Evolutionary conservation across 2,329 filamentous ascomycete genomes (phyloP).

Genomic region (Alternaria metachromatica): DNA sequence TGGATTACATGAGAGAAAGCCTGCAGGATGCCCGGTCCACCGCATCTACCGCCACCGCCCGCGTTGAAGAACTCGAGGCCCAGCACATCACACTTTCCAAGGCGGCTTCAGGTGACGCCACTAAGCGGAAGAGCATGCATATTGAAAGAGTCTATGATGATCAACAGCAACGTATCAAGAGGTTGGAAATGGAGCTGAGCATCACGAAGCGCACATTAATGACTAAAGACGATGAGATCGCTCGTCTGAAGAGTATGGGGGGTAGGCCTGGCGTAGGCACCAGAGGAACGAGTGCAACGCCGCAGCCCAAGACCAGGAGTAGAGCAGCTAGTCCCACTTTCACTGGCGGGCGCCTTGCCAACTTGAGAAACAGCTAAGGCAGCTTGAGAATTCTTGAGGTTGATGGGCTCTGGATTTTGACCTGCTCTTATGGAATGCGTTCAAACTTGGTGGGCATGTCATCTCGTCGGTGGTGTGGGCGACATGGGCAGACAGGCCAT

Average conservation of each 20-base stretch:
- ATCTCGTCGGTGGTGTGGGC: not conserved
- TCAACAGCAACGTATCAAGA: conserved; percentile 11
- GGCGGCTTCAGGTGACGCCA: conserved; percentile 25
- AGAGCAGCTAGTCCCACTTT: conserved; percentile 38
- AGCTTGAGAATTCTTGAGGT: not conserved
- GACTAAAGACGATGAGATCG: conserved; percentile 33
- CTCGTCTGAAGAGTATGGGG: conserved; percentile 21
- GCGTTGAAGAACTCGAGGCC: conserved; percentile 18
- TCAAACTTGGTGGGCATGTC: not conserved
- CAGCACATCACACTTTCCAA: conserved; percentile 21
- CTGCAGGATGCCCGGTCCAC: conserved; percentile 54
- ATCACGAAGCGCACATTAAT: conserved; percentile 22
- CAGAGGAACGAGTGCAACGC: conserved; percentile 36
- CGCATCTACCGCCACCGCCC: conserved; percentile 14
- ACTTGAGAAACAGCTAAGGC: conserved; percentile 28
- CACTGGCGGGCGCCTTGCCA: conserved; percentile 25
- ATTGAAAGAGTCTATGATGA: conserved; percentile 19
- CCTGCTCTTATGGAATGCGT: not conserved
- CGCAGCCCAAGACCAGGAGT: conserved; percentile 33
- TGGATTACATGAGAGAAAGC: conserved; percentile 63
- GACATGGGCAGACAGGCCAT: not conserved
- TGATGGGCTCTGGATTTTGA: not conserved
- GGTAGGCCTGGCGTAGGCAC: conserved; percentile 36
- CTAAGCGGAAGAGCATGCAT: conserved; percentile 27
- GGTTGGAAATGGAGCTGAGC: conserved; percentile 13